Conservation (phyloP, 192 early-diverging fungal genomes). For the Allomyces javanicus region DNA sequence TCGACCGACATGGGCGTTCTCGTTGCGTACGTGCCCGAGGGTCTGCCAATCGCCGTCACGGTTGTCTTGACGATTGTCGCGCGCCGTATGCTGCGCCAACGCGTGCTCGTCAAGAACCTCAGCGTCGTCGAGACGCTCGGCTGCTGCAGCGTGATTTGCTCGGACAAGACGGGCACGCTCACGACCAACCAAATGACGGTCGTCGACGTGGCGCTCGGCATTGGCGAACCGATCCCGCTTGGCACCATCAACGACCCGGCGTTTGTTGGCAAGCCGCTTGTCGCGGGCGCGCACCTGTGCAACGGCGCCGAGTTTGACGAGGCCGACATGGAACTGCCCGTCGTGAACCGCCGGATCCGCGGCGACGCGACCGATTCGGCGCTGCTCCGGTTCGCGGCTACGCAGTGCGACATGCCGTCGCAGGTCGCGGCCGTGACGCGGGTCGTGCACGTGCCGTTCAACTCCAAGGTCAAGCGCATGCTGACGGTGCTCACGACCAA, state of each 20-base stretch:
- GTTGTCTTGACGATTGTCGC: slow-evolving; percentile 57
- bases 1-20: slow-evolving; percentile 39
- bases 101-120: slow-evolving; percentile 62
- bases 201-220: slow-evolving; percentile 16
- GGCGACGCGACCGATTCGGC: slow-evolving; percentile 82
- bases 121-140: slow-evolving; percentile 76
- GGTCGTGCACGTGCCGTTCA: slow-evolving; percentile 43
- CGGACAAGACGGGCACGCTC: slow-evolving; percentile 87
- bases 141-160: slow-evolving; percentile 47
- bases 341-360: slow-evolving; percentile 31
- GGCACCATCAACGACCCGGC: not conserved
- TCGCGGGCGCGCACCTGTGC: slow-evolving; percentile 32
- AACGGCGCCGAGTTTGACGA: slow-evolving; percentile 45
- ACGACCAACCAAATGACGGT: slow-evolving; percentile 61
- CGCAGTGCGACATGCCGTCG: slow-evolving; percentile 7
- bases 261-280: not conserved
- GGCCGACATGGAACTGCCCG: slow-evolving; percentile 20
- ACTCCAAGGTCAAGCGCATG: slow-evolving; percentile 55
- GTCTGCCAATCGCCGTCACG: slow-evolving; percentile 61
- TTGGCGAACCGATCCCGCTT: slow-evolving; percentile 12
- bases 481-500: slow-evolving; percentile 18
- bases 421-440: slow-evolving; percentile 10
- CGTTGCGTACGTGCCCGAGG: slow-evolving; percentile 59
- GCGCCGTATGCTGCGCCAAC: slow-evolving; percentile 44
- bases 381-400: slow-evolving; percentile 47